A percentile compares a stretch with the other conserved stretches of the same genome.
These are phyloP conservation scores for Fusarium acutatum DNA, from an alignment of 2,329 filamentous ascomycete species.

Conservation along the genomic window DNA sequence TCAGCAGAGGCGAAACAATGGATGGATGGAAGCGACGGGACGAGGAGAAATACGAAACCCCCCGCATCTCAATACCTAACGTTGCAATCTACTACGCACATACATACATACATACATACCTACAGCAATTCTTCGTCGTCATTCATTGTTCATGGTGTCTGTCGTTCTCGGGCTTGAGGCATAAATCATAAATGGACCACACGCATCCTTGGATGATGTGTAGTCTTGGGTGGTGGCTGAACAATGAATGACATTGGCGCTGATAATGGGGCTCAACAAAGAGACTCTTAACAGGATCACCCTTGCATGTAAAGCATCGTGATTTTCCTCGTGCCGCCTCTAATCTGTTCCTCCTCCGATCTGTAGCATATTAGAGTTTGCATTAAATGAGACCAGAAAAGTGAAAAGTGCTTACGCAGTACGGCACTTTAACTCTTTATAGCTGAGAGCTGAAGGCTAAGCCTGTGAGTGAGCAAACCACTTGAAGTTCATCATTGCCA, in stretches of 20 bases:
- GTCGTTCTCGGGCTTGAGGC: background rate
- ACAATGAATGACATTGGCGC: background rate
- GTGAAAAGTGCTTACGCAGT: background rate
- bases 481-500: background rate
- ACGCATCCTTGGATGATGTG: background rate
- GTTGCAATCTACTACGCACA: background rate
- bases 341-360: background rate
- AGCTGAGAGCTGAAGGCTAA: background rate
- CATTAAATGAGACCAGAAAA: background rate
- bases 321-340: background rate
- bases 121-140: background rate
- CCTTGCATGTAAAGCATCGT: constrained; percentile 16
- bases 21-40: background rate
- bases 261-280: constrained; percentile 5
- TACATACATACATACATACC: background rate
- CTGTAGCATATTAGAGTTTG: background rate
- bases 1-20: background rate
- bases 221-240: background rate
- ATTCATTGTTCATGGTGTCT: constrained; percentile 18
- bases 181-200: background rate
- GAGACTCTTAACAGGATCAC: background rate
- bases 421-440: background rate
- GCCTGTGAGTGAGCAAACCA: background rate
- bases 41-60: background rate
- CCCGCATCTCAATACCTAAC: background rate